These are phyloP conservation scores for Ambrosiella beaveri DNA, from an alignment of 2,329 filamentous ascomycete genomes.

Conservation along the genomic window DNA sequence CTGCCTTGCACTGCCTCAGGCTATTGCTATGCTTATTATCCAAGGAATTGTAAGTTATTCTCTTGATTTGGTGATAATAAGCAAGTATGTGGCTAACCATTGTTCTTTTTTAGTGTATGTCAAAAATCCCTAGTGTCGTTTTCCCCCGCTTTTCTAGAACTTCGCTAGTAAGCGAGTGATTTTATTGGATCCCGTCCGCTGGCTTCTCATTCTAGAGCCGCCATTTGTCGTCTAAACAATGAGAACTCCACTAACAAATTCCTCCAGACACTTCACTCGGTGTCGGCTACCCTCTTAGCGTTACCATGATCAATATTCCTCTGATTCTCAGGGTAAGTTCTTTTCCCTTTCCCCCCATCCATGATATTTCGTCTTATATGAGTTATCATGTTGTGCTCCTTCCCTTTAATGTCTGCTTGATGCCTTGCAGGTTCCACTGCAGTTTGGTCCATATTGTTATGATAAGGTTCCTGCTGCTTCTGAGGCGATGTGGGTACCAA, in stretches of 20 bases:
- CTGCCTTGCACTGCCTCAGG: constrained; percentile 19
- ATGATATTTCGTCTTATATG: background rate
- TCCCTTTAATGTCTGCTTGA: background rate
- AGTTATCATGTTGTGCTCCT: background rate
- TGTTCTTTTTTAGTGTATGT: constrained; percentile 11
- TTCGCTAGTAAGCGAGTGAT: background rate
- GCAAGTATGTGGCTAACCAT: background rate
- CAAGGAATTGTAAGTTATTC: constrained; percentile 19
- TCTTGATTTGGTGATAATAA: background rate
- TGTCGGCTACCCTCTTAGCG: constrained; percentile 16
- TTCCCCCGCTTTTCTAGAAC: background rate
- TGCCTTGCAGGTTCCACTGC: background rate
- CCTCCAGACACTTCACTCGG: constrained; percentile 16
- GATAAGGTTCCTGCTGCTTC: background rate
- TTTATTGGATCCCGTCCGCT: no score
- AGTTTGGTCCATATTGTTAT: background rate
- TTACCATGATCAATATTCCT: constrained; percentile 16
- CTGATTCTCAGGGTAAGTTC: constrained; percentile 14
- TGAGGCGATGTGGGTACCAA: background rate
- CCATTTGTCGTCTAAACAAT: background rate
- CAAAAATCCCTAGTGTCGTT: background rate
- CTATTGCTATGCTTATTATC: constrained; percentile 18
- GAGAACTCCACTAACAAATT: background rate
- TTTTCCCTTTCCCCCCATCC: background rate
- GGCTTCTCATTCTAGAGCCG: background rate